These are phyloP conservation scores for Skeletonema costatum DNA, from an alignment of 108 stramenopile genomes.

Conservation along the genomic window DNA sequence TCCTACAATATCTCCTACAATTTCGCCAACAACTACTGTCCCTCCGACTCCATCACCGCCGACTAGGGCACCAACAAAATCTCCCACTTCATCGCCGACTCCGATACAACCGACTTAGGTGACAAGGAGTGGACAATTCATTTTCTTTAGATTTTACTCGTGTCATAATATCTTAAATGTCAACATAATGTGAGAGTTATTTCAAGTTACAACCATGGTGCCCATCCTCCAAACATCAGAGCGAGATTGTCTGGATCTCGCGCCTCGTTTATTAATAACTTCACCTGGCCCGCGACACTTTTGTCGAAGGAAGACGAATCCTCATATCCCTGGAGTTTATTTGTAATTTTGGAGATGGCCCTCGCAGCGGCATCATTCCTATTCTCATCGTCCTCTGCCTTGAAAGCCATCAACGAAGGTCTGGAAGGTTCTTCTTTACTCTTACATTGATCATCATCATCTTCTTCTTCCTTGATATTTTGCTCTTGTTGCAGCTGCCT, in stretches of 20 bases:
- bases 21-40: neutral
- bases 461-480: conserved; percentile 21
- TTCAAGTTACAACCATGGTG: conserved; percentile 81
- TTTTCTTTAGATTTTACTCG: no score
- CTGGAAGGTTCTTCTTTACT: conserved; percentile 12
- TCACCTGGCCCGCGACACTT: conserved; percentile 95
- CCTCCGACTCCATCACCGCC: neutral
- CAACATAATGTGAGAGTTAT: neutral
- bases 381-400: conserved; percentile 23
- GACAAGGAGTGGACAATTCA: no score
- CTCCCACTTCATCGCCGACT: no score
- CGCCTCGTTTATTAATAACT: conserved; percentile 93
- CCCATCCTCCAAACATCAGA: conserved; percentile 90
- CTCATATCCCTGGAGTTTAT: conserved; percentile 98
- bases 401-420: neutral
- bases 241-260: conserved; percentile 88
- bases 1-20: neutral
- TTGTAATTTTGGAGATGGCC: conserved; percentile 78
- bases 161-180: no score
- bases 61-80: no score
- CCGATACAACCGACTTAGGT: no score
- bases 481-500: conserved; percentile 45
- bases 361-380: conserved; percentile 62
- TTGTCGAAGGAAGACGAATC: conserved; percentile 92
- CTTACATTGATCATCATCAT: conserved; percentile 12